Evolutionary conservation across 257 asterid species (phyloP).

Genomic region (Solanum medicagineum): DNA sequence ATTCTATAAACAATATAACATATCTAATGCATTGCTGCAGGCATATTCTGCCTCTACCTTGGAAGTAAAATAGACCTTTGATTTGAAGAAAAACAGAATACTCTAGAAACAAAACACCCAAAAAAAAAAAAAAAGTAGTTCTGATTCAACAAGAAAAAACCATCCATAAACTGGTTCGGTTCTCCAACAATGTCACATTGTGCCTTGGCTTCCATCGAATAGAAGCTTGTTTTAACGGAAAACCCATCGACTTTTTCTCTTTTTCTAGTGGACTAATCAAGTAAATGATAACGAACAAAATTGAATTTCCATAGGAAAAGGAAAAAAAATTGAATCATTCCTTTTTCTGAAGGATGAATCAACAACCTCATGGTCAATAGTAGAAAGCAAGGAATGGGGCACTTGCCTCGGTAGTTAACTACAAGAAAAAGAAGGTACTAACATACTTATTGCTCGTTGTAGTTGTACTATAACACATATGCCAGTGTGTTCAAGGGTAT

Average conservation of each 20-base stretch:
- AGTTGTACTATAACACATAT: background rate
- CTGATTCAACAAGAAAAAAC: background rate
- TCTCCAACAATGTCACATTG: background rate
- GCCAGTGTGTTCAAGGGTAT: background rate
- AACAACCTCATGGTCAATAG: background rate
- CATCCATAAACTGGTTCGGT: background rate
- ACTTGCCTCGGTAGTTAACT: background rate
- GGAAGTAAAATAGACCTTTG: background rate
- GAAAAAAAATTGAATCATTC: background rate
- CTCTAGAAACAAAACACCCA: no score
- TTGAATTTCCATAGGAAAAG: background rate
- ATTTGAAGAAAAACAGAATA: background rate
- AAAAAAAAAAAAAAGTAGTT: background rate
- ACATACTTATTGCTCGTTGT: background rate
- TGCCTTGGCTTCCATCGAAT: background rate
- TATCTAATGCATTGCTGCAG: no score
- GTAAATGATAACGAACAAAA: background rate
- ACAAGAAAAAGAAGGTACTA: background rate
- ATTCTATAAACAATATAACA: background rate
- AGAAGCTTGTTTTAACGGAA: background rate
- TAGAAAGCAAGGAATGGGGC: background rate
- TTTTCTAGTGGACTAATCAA: background rate
- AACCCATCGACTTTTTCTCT: background rate
- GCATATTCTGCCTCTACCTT: background rate
- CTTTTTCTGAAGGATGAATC: background rate